phyloP scores from a whole-genome alignment of 371 early-diverging fungal species.

The Syncephalastrum racemosum region DNA sequence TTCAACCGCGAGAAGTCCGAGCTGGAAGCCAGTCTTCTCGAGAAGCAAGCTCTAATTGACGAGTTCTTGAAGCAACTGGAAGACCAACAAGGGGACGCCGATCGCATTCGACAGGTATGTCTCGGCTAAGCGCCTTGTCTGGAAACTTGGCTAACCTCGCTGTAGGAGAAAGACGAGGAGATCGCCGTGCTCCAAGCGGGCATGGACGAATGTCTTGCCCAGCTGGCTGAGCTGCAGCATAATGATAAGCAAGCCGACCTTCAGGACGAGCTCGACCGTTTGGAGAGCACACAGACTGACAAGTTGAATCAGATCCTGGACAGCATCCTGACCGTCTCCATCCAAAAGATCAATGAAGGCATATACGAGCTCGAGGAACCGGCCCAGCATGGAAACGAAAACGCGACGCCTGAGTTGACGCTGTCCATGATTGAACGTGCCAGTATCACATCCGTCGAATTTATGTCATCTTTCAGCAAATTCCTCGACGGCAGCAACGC shows the following conservation, averaged over 20 bases:
- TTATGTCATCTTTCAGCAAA: constrained; percentile 73
- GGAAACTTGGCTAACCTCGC: background rate
- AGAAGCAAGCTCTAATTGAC: constrained; percentile 53
- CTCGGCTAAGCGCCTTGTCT: background rate
- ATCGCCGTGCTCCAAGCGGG: constrained; percentile 88
- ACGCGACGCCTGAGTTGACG: constrained; percentile 89
- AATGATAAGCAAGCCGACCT: constrained; percentile 59
- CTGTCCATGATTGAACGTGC: constrained; percentile 89
- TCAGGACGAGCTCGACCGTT: constrained; percentile 63
- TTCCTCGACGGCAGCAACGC: constrained; percentile 74
- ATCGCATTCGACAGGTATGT: constrained; percentile 54
- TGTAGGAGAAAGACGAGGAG: constrained; percentile 83
- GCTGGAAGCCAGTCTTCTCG: constrained; percentile 63
- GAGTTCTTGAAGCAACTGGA: constrained; percentile 68
- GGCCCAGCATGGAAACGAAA: constrained; percentile 79
- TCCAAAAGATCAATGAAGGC: constrained; percentile 83
- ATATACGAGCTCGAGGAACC: constrained; percentile 84
- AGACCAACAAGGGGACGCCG: constrained; percentile 69
- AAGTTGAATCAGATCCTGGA: constrained; percentile 87
- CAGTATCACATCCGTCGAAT: constrained; percentile 75
- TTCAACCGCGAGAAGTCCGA: constrained; percentile 84
- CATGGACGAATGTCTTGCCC: constrained; percentile 91
- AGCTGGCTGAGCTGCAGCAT: constrained; percentile 79
- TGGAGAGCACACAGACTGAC: constrained; percentile 66
- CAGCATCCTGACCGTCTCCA: constrained; percentile 84